Conservation (phyloP, 352 stramenopile species). For the Thalassiosira mediterranea region DNA sequence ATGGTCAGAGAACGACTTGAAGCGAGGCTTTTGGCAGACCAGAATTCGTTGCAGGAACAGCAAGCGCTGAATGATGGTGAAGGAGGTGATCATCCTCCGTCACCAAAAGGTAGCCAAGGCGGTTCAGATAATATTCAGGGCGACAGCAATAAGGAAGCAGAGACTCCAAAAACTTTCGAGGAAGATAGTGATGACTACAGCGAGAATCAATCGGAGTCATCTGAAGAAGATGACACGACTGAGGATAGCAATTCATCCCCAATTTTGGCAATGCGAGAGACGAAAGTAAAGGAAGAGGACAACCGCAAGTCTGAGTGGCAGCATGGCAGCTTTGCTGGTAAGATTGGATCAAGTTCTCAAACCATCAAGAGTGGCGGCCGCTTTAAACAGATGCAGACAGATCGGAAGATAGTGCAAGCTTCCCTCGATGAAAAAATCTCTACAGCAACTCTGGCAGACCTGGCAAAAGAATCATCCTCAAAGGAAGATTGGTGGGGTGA, state of each 20-base stretch:
- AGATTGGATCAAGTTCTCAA: neutral
- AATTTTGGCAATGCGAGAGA: neutral
- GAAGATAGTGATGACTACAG: neutral
- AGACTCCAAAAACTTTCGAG: neutral
- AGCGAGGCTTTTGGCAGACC: neutral
- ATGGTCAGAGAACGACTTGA: conserved; percentile 16
- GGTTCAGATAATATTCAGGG: neutral
- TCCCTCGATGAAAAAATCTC: conserved; percentile 3
- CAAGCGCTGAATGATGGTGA: neutral
- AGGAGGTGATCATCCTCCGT: neutral
- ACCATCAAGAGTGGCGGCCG: neutral
- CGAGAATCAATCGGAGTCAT: neutral
- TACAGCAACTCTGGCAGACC: neutral
- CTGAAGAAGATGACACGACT: too few species aligned
- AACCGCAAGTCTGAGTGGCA: conserved; percentile 23
- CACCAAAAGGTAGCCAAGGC: neutral
- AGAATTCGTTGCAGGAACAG: neutral
- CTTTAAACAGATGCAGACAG: neutral
- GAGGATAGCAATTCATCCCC: conserved; percentile 3
- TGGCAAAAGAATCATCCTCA: neutral
- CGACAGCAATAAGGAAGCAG: neutral
- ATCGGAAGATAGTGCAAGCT: conserved; percentile 6
- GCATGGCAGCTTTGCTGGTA: neutral
- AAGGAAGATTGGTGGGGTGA: conserved; percentile 13
- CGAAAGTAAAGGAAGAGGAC: conserved; percentile 5